phyloP scores from a whole-genome alignment of 2,329 filamentous ascomycete species.

The Coniella vitis region DNA sequence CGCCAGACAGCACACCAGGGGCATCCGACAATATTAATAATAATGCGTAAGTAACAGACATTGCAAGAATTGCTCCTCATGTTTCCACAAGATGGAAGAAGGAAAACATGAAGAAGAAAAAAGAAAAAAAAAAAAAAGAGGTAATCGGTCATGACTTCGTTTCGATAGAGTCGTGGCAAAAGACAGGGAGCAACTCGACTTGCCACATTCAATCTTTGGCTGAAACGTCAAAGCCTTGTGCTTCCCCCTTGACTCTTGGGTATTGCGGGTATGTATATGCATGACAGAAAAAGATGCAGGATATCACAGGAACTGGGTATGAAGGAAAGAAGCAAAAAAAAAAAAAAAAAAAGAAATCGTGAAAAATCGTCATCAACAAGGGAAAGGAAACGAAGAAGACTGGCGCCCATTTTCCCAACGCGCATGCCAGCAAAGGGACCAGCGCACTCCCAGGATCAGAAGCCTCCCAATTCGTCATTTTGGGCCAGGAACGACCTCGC shows the following conservation, averaged over 20 bases:
- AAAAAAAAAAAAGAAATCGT: neutral
- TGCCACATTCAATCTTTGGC: too few relatives aligned
- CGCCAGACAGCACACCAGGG: neutral
- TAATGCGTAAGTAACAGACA: neutral
- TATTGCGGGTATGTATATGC: conserved; percentile 10
- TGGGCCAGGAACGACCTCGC: conserved; percentile 78
- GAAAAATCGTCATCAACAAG: neutral
- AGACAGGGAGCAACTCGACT: too few relatives aligned
- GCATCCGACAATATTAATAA: neutral
- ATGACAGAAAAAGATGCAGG: conserved; percentile 3
- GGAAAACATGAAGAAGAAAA: neutral
- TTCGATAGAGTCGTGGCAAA: conserved; percentile 1
- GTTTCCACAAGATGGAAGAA: neutral
- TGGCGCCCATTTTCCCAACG: too few relatives aligned
- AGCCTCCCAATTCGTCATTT: conserved; percentile 18
- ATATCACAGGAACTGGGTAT: neutral
- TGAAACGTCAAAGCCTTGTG: neutral
- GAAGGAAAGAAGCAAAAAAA: neutral
- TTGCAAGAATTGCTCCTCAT: neutral
- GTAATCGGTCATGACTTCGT: conserved; percentile 5
- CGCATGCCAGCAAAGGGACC: neutral
- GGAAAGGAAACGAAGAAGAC: neutral
- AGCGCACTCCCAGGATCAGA: neutral
- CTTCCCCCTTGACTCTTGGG: conserved; percentile 3
- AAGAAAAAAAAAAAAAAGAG: neutral